Conservation (phyloP, 768 basidiomycete genomes). For the Mycena filopes region DNA sequence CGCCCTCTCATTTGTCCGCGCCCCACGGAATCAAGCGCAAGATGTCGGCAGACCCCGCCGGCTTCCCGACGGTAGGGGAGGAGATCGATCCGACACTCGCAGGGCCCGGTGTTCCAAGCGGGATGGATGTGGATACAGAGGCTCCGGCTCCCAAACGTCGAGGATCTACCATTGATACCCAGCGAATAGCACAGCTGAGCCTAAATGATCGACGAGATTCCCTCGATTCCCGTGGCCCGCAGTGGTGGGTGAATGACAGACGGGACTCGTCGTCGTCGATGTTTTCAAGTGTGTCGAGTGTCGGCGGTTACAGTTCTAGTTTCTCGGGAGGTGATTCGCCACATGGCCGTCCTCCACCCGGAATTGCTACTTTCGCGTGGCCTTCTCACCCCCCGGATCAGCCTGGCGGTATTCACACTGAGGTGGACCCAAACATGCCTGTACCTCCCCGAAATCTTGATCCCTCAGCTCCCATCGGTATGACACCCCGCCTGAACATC, state of each 20-base stretch:
- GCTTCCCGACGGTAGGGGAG: slow-evolving; percentile 63
- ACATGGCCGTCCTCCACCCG: slow-evolving; percentile 69
- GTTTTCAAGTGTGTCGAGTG: slow-evolving; percentile 69
- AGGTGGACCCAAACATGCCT: slow-evolving; percentile 55
- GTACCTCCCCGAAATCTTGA: slow-evolving; percentile 59
- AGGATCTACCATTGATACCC: slow-evolving; percentile 84
- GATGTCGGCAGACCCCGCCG: slow-evolving; percentile 75
- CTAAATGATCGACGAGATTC: slow-evolving; percentile 84
- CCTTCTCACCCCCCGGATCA: slow-evolving; percentile 53
- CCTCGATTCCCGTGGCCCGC: slow-evolving; percentile 68
- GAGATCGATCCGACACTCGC: slow-evolving; percentile 75
- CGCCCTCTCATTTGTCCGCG: slow-evolving; percentile 45
- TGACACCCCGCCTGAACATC: slow-evolving; percentile 70
- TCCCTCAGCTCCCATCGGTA: slow-evolving; percentile 54
- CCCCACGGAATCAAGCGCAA: slow-evolving; percentile 84
- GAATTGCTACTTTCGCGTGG: slow-evolving; percentile 81
- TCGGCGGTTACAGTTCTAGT: slow-evolving; percentile 63
- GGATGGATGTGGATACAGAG: slow-evolving; percentile 67
- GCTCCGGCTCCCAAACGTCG: slow-evolving; percentile 84
- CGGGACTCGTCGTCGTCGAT: slow-evolving; percentile 80
- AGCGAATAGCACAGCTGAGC: slow-evolving; percentile 77
- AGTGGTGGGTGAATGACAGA: slow-evolving; percentile 74
- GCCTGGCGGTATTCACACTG: slow-evolving; percentile 52
- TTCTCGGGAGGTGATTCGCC: slow-evolving; percentile 71
- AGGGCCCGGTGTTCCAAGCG: slow-evolving; percentile 74